phyloP scores from a whole-genome alignment of 108 stramenopile species.

The Cyclotella atomus region DNA sequence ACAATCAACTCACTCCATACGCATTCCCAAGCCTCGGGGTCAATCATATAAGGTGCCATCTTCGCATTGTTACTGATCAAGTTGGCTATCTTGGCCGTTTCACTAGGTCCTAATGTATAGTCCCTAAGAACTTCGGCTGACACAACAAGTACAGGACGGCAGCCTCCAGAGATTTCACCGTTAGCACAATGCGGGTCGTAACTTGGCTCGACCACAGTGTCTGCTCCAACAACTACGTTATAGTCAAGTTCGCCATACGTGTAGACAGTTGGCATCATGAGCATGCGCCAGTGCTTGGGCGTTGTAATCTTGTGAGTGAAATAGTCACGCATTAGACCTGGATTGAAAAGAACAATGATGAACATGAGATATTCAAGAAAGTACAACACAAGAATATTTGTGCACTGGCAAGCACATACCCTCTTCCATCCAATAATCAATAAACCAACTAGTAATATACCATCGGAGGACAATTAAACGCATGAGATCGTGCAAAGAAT shows the following conservation, averaged over 20 bases:
- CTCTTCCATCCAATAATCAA: slow-evolving; percentile 49
- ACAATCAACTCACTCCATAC: slow-evolving; percentile 43
- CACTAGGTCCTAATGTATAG: slow-evolving; percentile 20
- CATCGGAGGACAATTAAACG: neutral
- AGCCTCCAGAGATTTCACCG: slow-evolving; percentile 27
- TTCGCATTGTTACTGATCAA: slow-evolving; percentile 15
- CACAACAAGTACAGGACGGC: slow-evolving; percentile 41
- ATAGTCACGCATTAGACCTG: slow-evolving; percentile 35
- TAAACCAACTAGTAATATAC: slow-evolving; percentile 25
- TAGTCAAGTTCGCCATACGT: slow-evolving; percentile 22
- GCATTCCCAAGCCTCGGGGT: slow-evolving; percentile 39
- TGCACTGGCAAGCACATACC: no score
- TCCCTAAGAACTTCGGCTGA: slow-evolving; percentile 46
- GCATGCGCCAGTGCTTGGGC: slow-evolving; percentile 38
- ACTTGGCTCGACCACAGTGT: slow-evolving; percentile 26
- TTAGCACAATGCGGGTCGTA: slow-evolving; percentile 42
- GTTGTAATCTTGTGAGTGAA: slow-evolving; percentile 49
- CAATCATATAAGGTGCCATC: slow-evolving; percentile 33
- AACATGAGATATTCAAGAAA: no score
- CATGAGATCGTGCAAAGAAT: neutral
- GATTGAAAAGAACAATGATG: no score
- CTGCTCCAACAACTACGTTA: slow-evolving; percentile 24
- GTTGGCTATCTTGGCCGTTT: slow-evolving; percentile 31
- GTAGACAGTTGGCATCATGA: slow-evolving; percentile 34
- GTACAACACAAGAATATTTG: no score